These are phyloP conservation scores for Paradendryphiella salina DNA, from an alignment of 2,329 filamentous ascomycete species.

Conservation along the genomic window DNA sequence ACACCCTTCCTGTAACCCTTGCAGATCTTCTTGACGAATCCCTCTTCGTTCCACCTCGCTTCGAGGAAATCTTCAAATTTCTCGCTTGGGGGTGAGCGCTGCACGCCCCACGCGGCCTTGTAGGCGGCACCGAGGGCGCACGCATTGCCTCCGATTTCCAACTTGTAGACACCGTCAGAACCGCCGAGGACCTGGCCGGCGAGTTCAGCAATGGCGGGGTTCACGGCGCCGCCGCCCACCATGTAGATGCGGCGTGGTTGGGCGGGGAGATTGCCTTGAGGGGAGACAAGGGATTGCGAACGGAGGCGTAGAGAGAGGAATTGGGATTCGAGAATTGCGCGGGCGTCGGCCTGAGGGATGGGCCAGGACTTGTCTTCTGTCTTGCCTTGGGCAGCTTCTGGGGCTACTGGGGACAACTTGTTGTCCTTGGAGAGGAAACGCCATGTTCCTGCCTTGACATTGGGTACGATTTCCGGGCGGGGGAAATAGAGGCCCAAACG, in stretches of 20 bases:
- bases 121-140: conserved; percentile 93
- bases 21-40: conserved; percentile 79
- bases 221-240: conserved; percentile 87
- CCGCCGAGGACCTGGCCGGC: conserved; percentile 88
- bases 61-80: conserved; percentile 89
- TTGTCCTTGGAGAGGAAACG: conserved; percentile 66
- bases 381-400: conserved; percentile 54
- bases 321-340: conserved; percentile 92
- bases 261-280: conserved; percentile 65
- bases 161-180: conserved; percentile 84
- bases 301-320: conserved; percentile 87
- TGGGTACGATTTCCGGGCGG: conserved; percentile 92
- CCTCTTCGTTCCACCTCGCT: conserved; percentile 79
- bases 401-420: conserved; percentile 49
- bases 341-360: conserved; percentile 68
- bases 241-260: conserved; percentile 91
- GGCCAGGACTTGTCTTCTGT: conserved; percentile 50
- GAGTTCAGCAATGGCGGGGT: conserved; percentile 83
- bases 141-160: conserved; percentile 93
- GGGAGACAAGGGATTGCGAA: conserved; percentile 71
- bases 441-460: conserved; percentile 83
- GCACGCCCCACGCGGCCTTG: conserved; percentile 91
- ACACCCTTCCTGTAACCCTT: conserved; percentile 75
- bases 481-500: conserved; percentile 95
- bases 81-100: conserved; percentile 63